These are phyloP conservation scores for Geotrichum carabidarum DNA, from an alignment of 1,139 yeast species.

Conservation along the genomic window DNA sequence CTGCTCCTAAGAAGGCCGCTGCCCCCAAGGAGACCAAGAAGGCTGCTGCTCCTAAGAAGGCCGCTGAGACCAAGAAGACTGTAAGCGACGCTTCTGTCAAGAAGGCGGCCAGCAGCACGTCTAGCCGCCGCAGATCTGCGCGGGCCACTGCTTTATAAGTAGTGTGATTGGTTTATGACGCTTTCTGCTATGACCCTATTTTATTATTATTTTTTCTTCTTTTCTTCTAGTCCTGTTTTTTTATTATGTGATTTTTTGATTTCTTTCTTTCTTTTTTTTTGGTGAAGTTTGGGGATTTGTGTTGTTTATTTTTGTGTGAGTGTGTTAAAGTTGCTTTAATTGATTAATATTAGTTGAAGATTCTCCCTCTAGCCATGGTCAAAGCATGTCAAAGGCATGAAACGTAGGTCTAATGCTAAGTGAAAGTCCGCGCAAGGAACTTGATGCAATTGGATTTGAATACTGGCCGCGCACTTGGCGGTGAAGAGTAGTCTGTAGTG, in stretches of 20 bases:
- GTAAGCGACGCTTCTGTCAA: conserved; percentile 27
- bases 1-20: conserved; percentile 26
- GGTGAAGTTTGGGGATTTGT: neutral
- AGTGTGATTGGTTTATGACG: conserved; percentile 19
- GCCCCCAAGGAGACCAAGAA: conserved; percentile 30
- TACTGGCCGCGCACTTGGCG: too few species aligned
- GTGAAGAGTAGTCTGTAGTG: too few species aligned
- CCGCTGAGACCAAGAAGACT: conserved; percentile 29
- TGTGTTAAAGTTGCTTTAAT: too few species aligned
- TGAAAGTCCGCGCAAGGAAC: too few species aligned
- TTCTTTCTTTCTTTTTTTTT: neutral
- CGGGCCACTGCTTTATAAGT: conserved; percentile 25
- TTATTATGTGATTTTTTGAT: neutral
- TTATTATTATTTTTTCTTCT: too few species aligned
- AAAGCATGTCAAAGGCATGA: neutral
- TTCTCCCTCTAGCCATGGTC: too few species aligned
- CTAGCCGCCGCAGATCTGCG: conserved; percentile 32
- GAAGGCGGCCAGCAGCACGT: conserved; percentile 28
- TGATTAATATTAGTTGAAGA: neutral
- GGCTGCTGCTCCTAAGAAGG: conserved; percentile 31
- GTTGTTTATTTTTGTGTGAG: neutral
- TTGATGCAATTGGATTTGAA: too few species aligned
- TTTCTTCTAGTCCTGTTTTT: neutral
- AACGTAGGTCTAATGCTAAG: neutral
- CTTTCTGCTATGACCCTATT: conserved; percentile 14